Evolutionary conservation across 31 red algal species (phyloP), one percentile per base, ranked within the genome.

Genomic region (Endocladia muricata): DNA sequence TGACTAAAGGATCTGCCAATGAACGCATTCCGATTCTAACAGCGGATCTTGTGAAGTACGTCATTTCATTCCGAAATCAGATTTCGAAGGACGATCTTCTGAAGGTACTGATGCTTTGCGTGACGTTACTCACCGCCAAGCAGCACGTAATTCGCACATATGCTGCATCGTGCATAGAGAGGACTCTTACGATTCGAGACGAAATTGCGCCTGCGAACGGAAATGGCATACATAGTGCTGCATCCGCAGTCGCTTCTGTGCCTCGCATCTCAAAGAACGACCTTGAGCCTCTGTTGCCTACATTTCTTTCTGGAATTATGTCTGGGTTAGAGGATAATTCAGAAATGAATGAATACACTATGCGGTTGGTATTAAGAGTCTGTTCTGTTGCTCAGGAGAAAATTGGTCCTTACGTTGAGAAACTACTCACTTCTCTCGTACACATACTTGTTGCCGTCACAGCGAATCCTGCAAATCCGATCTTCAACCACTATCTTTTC

Each of bases 401-500:
- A 28, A 79, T 92, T 68, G 74, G 61, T 41, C 74, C 78, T 31
- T 56, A 63, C 40, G 60, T 91, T 25, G 62, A 79, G n/a, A 60
- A 55, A 8, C n/a, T 85, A 17, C 58, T 94, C 5, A 52, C 70
- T 33, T 68, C 72, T 31, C 40, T 94, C n/a, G 73, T 91, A 3
- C 48, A 77, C 61, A 84, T 94, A 65, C 56, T 94, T 40, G 38
- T 55, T 32, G 57, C 55, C 41, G 60, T 80, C 34, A 61, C 70
- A 52, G 74, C 49, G 35, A 96, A 95, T 73, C 93, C 90, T 28
- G 67, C 65, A 30, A 96, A 99, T 42, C 92, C 97, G 34, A 28
- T 79, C 11, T 99, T 93, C 60, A 93, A 90, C 65, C 97, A 99
- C 71, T 93, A 96, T 62, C 72, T 95, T 37, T 99, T 99, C 76